Percentiles rank a stretch among this genome's conserved stretches.
Evolutionary conservation across 1,284 basidiomycete species (phyloP).

Genomic region (Trametes polyzona): DNA sequence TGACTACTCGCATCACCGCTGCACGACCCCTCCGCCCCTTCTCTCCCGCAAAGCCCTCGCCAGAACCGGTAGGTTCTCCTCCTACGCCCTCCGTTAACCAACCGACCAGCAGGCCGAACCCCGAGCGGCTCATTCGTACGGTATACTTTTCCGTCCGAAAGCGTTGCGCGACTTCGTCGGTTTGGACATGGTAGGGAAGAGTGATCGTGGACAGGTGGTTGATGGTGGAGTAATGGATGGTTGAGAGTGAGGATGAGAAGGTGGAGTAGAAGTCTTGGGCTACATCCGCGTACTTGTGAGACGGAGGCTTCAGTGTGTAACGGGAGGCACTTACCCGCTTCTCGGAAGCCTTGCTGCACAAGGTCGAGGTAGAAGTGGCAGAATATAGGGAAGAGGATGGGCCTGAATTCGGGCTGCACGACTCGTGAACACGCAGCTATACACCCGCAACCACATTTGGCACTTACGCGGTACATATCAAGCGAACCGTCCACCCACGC

Average conservation of each 20-base stretch:
- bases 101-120: slow-evolving; percentile 90
- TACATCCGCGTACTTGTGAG: slow-evolving; percentile 32
- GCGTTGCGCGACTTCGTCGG: slow-evolving; percentile 82
- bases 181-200: slow-evolving; percentile 84
- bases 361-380: slow-evolving; percentile 97
- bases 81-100: slow-evolving; percentile 96
- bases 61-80: slow-evolving; percentile 81
- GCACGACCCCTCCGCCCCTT: slow-evolving; percentile 78
- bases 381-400: slow-evolving; percentile 94
- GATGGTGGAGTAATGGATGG: slow-evolving; percentile 73
- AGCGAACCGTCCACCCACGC: slow-evolving; percentile 92
- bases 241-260: slow-evolving; percentile 74
- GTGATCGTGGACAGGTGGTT: slow-evolving; percentile 85
- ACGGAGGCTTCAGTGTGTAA: not conserved
- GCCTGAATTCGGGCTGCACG: slow-evolving; percentile 86
- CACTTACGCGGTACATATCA: slow-evolving; percentile 80
- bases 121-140: slow-evolving; percentile 89
- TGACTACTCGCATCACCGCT: slow-evolving; percentile 91
- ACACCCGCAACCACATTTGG: not conserved
- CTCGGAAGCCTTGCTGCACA: slow-evolving; percentile 87
- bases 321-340: slow-evolving; percentile 67
- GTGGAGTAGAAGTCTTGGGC: slow-evolving; percentile 78
- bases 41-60: slow-evolving; percentile 84
- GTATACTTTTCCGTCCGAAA: slow-evolving; percentile 93
- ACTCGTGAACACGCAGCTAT: not conserved